A percentile compares a stretch with the other conserved stretches of the same genome.
phyloP scores from a whole-genome alignment of 164 flowering plant species.

The Berberis thunbergii region DNA sequence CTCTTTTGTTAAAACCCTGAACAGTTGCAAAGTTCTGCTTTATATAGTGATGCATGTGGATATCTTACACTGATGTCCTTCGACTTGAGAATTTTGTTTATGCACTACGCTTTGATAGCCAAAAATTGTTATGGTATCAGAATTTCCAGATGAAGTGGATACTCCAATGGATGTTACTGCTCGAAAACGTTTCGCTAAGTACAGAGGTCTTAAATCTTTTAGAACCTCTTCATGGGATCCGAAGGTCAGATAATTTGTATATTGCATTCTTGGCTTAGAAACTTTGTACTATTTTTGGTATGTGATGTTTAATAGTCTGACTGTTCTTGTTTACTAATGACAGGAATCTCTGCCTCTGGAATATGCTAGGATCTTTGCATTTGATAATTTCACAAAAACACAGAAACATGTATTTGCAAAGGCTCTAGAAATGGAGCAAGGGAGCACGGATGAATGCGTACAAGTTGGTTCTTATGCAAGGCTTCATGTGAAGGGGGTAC shows the following conservation, averaged over 20 bases:
- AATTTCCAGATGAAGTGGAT: conserved; percentile 95
- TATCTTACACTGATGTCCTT: too few species aligned
- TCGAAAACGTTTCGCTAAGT: conserved; percentile 81
- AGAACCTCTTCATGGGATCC: conserved; percentile 97
- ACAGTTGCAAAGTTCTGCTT: background rate
- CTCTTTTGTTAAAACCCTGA: background rate
- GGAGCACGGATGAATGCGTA: conserved; percentile 41
- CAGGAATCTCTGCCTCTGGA: conserved; percentile 87
- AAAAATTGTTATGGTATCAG: conserved; percentile 29
- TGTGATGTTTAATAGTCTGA: conserved; percentile 1
- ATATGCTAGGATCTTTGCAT: conserved; percentile 80
- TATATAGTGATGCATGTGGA: background rate
- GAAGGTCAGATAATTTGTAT: conserved; percentile 37
- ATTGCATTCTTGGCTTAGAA: background rate
- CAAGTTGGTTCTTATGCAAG: conserved; percentile 51
- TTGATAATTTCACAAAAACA: conserved; percentile 68
- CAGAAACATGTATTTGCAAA: conserved; percentile 72
- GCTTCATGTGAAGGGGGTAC: conserved; percentile 68
- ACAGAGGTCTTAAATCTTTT: conserved; percentile 89
- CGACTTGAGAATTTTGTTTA: too few species aligned
- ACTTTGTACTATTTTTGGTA: conserved; percentile 3
- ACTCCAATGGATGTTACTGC: conserved; percentile 83
- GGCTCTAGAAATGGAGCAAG: conserved; percentile 52
- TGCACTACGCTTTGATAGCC: too few species aligned
- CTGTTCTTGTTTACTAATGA: conserved; percentile 7